phyloP scores from a whole-genome alignment of 352 stramenopile species.

The Pythium sukuiense region DNA sequence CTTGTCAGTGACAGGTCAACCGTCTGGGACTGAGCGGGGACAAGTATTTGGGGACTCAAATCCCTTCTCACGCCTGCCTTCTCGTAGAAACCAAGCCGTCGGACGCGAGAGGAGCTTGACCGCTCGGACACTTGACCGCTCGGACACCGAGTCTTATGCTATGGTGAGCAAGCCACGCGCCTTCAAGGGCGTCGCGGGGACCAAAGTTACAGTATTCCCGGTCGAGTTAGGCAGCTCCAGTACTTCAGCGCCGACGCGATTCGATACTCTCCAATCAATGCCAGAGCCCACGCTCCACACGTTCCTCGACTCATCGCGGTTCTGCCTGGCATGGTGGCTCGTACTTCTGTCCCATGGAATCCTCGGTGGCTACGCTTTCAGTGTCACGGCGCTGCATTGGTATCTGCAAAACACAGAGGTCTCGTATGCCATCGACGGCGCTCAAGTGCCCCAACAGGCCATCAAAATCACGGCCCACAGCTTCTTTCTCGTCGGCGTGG shows the following conservation, averaged over 20 bases:
- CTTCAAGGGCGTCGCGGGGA: neutral
- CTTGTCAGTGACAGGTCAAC: too few species aligned
- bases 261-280: neutral
- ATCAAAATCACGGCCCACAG: constrained; percentile 1
- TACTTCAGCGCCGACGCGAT: neutral
- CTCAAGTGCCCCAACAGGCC: constrained; percentile 3
- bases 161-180: neutral
- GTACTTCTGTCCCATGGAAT: constrained; percentile 5
- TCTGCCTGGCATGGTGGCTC: constrained; percentile 10
- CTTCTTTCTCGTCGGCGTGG: constrained; percentile 14
- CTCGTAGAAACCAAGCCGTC: too few species aligned
- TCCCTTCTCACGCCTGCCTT: too few species aligned
- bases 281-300: neutral
- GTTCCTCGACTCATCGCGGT: neutral
- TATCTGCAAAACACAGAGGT: constrained; percentile 8
- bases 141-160: neutral
- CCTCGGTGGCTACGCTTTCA: constrained; percentile 7
- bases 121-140: too few species aligned
- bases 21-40: too few species aligned
- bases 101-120: too few species aligned
- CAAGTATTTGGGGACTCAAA: too few species aligned
- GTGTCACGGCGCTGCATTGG: constrained; percentile 8
- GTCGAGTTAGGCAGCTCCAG: neutral
- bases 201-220: neutral
- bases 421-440: neutral